Percentiles rank a stretch among this genome's conserved stretches.
Conservation (phyloP, 805 yeast genomes). For the Yarrowia divulgata region DNA sequence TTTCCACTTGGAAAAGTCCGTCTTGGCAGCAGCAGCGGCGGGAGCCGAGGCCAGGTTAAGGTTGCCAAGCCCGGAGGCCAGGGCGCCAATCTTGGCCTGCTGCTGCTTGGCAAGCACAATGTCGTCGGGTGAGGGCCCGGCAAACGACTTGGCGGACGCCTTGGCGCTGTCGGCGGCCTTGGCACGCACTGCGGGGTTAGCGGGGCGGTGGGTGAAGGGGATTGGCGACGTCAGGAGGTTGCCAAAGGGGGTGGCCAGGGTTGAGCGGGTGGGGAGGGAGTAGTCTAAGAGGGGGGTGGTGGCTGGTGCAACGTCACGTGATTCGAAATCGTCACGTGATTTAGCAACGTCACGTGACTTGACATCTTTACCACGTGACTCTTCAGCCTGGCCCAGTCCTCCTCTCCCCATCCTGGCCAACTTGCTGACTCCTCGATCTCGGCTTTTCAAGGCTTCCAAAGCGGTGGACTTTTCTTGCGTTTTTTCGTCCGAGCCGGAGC, state of each 20-base stretch:
- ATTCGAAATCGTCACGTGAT: too few relatives aligned
- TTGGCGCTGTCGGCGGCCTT: slow-evolving; percentile 28
- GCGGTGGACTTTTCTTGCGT: neutral
- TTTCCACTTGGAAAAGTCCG: slow-evolving; percentile 36
- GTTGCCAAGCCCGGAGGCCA: slow-evolving; percentile 21
- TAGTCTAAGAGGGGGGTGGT: slow-evolving; percentile 7
- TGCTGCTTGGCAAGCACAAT: slow-evolving; percentile 63
- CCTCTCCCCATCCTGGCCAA: slow-evolving; percentile 7
- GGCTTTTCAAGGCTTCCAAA: slow-evolving; percentile 4
- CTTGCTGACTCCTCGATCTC: slow-evolving; percentile 9
- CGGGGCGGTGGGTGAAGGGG: slow-evolving; percentile 24
- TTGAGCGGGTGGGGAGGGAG: neutral
- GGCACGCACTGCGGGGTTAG: slow-evolving; percentile 34
- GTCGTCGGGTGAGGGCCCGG: slow-evolving; percentile 85
- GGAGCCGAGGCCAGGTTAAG: slow-evolving; percentile 18
- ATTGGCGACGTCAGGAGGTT: slow-evolving; percentile 10
- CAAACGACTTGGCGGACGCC: slow-evolving; percentile 51
- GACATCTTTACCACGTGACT: too few relatives aligned
- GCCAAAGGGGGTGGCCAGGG: slow-evolving; percentile 13
- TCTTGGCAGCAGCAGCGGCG: neutral
- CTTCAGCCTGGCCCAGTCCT: neutral
- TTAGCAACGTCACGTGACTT: too few relatives aligned
- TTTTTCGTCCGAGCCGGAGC: neutral
- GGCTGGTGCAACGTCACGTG: too few relatives aligned
- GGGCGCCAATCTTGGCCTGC: slow-evolving; percentile 41